Conservation (phyloP, 2,329 filamentous ascomycete species). For the Cadophora sp. region DNA sequence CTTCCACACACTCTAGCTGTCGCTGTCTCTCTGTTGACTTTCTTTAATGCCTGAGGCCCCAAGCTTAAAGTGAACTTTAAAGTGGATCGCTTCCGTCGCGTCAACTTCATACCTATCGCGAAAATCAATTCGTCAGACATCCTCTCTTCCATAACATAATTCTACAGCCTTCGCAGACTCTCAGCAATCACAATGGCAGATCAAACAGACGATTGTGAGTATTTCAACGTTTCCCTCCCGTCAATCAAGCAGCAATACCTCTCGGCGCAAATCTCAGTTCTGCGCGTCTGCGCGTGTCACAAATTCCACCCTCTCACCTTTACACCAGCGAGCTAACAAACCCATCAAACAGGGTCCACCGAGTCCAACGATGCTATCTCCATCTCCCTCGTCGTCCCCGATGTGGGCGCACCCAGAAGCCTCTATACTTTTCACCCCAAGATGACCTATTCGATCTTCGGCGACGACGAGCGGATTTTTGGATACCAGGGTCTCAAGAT, state of each 20-base stretch:
- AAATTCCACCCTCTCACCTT: background rate
- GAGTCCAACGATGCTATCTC: constrained; percentile 59
- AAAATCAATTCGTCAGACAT: constrained; percentile 3
- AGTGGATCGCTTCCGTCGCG: background rate
- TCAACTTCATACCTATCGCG: constrained; percentile 10
- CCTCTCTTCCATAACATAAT: constrained; percentile 3
- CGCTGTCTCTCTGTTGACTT: background rate
- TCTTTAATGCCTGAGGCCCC: background rate
- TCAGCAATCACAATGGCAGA: constrained; percentile 26
- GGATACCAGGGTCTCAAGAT: constrained; percentile 86
- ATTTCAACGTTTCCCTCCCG: constrained; percentile 24
- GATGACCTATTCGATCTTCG: constrained; percentile 92
- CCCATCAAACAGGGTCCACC: constrained; percentile 38
- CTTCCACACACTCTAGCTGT: too few species aligned
- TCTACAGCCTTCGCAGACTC: background rate
- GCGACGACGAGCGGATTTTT: constrained; percentile 90
- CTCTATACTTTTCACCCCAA: constrained; percentile 78
- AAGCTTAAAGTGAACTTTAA: background rate
- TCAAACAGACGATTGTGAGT: constrained; percentile 28
- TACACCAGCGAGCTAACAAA: constrained; percentile 1
- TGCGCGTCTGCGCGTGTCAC: constrained; percentile 4
- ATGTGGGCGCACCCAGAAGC: constrained; percentile 57
- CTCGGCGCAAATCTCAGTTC: constrained; percentile 32
- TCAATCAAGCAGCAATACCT: background rate
- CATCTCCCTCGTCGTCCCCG: constrained; percentile 63